Conservation (phyloP, 805 yeast genomes). For the Candida montana region DNA sequence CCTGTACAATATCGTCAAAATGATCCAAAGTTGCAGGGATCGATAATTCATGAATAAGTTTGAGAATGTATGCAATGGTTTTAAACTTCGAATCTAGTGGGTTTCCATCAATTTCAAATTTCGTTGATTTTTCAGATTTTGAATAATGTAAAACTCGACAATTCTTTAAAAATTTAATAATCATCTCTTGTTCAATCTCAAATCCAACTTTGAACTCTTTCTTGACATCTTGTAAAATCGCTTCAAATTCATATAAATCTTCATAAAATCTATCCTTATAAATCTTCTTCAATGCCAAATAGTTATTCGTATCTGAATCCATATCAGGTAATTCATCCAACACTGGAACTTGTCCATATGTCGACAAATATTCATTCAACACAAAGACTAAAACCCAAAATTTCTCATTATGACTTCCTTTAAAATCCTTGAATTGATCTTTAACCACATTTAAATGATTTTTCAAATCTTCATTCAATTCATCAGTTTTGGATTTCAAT, state of each 20-base stretch:
- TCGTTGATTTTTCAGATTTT: slow-evolving; percentile 5
- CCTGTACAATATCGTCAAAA: not conserved
- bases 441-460: slow-evolving; percentile 15
- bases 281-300: slow-evolving; percentile 50
- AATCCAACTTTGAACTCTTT: slow-evolving; percentile 25
- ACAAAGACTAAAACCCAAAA: slow-evolving; percentile 66
- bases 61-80: not conserved
- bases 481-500: not conserved
- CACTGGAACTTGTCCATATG: slow-evolving; percentile 50
- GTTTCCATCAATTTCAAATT: not conserved
- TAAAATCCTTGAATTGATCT: slow-evolving; percentile 8
- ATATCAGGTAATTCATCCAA: slow-evolving; percentile 81
- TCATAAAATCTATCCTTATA: slow-evolving; percentile 49
- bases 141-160: slow-evolving; percentile 37
- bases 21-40: not conserved
- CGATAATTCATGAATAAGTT: not conserved
- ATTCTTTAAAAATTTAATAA: slow-evolving; percentile 57
- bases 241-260: slow-evolving; percentile 42
- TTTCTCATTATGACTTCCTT: slow-evolving; percentile 17
- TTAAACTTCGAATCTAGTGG: slow-evolving; percentile 9
- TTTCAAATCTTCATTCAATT: slow-evolving; percentile 12
- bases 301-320: slow-evolving; percentile 69
- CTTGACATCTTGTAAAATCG: slow-evolving; percentile 28
- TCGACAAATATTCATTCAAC: slow-evolving; percentile 43
- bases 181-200: slow-evolving; percentile 17